Conservation (phyloP, 441 rosid species). For the Populus trichocarpa region DNA sequence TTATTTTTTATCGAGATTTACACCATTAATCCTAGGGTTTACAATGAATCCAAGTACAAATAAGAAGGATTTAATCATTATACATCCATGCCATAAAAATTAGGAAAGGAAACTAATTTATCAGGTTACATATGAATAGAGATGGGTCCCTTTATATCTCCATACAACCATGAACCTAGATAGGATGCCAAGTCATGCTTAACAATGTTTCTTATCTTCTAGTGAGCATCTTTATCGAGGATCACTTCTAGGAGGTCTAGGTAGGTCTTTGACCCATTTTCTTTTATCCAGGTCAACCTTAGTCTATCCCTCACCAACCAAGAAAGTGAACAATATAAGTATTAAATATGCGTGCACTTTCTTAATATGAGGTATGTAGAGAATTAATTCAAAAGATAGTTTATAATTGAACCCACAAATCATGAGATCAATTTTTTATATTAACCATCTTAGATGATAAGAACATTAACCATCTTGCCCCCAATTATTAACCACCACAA, state of each 20-base stretch:
- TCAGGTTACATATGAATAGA: too few species aligned
- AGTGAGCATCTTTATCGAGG: not conserved
- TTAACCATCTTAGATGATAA: not conserved
- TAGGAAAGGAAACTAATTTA: not conserved
- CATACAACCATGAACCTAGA: too few species aligned
- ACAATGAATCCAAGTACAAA: not conserved
- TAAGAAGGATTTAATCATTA: not conserved
- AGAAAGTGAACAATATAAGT: accelerated
- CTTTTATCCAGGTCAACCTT: too few species aligned
- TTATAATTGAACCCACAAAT: too few species aligned
- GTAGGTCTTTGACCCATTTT: not conserved
- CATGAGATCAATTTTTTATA: too few species aligned
- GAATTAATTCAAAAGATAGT: too few species aligned
- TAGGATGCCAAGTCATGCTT: not conserved
- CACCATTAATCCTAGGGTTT: not conserved
- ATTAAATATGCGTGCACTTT: too few species aligned
- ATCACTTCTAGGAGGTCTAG: not conserved
- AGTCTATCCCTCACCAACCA: too few species aligned
- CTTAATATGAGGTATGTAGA: too few species aligned
- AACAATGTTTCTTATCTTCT: too few species aligned
- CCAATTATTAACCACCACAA: not conserved
- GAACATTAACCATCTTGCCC: too few species aligned
- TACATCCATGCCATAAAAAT: not conserved
- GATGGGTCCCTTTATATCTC: not conserved
- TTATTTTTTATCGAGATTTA: not conserved